Evolutionary conservation across 1,284 basidiomycete species (phyloP).

Genomic region (Ganoderma boninense): DNA sequence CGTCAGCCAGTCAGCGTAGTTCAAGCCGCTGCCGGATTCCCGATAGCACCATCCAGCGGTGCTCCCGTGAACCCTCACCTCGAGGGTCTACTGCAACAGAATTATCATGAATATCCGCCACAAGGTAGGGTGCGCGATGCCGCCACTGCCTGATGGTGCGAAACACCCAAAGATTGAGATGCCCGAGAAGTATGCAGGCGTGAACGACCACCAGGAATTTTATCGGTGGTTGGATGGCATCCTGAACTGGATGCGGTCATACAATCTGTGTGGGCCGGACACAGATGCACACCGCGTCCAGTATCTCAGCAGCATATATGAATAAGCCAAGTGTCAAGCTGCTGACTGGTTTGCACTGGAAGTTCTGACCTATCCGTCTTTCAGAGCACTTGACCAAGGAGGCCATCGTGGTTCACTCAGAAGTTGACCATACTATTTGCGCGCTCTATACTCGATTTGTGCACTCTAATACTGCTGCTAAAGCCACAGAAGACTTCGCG

Average conservation of each 20-base stretch:
- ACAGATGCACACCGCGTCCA: not conserved
- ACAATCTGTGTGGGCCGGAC: conserved; percentile 8
- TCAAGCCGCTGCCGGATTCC: not conserved
- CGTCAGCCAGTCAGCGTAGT: not conserved
- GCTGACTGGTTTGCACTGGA: conserved; percentile 4
- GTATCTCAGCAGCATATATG: not conserved
- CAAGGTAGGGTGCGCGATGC: not conserved
- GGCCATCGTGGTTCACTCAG: too few species aligned
- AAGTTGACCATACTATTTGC: conserved; percentile 13
- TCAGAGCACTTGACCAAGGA: too few species aligned
- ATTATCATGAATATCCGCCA: conserved; percentile 5
- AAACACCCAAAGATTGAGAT: conserved; percentile 15
- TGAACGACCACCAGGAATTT: conserved; percentile 1
- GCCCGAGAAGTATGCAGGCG: conserved; percentile 1
- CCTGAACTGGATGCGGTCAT: conserved; percentile 7
- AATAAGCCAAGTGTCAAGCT: not conserved
- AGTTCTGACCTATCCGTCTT: not conserved
- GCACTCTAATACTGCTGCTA: conserved; percentile 10
- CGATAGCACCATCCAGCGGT: not conserved
- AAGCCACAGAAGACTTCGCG: conserved; percentile 9
- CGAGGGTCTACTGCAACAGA: not conserved
- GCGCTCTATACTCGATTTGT: conserved; percentile 10
- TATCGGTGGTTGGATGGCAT: conserved; percentile 5
- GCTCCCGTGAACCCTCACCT: not conserved
- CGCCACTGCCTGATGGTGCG: not conserved